A percentile compares a stretch with the other conserved stretches of the same genome.
Conservation (phyloP, 2,329 filamentous ascomycete genomes). For the Cladosporium sp. region DNA sequence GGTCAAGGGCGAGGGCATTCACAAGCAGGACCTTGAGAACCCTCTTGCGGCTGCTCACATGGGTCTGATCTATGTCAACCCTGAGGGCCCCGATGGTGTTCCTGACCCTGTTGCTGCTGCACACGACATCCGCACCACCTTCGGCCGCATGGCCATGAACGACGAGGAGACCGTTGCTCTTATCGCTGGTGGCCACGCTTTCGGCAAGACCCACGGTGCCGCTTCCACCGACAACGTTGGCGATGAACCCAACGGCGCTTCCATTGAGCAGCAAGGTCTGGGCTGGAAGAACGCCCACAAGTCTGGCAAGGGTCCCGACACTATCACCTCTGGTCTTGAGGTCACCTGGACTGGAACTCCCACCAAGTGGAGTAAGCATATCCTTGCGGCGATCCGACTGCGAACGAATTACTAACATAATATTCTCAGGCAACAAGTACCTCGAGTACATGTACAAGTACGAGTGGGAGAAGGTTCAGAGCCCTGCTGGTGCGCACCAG, state of each 20-base stretch:
- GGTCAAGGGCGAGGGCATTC: slow-evolving; percentile 43
- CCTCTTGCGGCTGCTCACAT: slow-evolving; percentile 70
- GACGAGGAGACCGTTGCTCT: slow-evolving; percentile 79
- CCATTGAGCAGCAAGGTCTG: slow-evolving; percentile 66
- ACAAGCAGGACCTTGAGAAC: slow-evolving; percentile 65
- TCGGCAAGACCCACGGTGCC: slow-evolving; percentile 80
- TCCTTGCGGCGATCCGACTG: neutral
- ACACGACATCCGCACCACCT: slow-evolving; percentile 71
- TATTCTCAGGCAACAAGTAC: slow-evolving; percentile 57
- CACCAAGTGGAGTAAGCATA: slow-evolving; percentile 62
- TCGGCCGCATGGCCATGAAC: slow-evolving; percentile 79
- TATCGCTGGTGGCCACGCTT: slow-evolving; percentile 75
- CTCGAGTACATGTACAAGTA: slow-evolving; percentile 76
- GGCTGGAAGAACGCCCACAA: slow-evolving; percentile 69
- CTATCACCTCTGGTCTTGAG: slow-evolving; percentile 75
- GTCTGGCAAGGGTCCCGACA: slow-evolving; percentile 67
- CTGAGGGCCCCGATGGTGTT: slow-evolving; percentile 71
- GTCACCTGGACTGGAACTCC: slow-evolving; percentile 78
- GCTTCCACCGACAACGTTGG: slow-evolving; percentile 64
- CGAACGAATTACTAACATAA: neutral
- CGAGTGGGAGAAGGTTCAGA: slow-evolving; percentile 76
- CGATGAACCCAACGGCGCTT: slow-evolving; percentile 65
- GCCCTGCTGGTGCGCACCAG: slow-evolving; percentile 73
- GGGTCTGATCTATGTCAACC: slow-evolving; percentile 82
- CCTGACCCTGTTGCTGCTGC: slow-evolving; percentile 70